Evolutionary conservation across 2,329 filamentous ascomycete species (phyloP), one percentile per base, ranked within the genome.

Genomic region (Penicillium paneum): DNA sequence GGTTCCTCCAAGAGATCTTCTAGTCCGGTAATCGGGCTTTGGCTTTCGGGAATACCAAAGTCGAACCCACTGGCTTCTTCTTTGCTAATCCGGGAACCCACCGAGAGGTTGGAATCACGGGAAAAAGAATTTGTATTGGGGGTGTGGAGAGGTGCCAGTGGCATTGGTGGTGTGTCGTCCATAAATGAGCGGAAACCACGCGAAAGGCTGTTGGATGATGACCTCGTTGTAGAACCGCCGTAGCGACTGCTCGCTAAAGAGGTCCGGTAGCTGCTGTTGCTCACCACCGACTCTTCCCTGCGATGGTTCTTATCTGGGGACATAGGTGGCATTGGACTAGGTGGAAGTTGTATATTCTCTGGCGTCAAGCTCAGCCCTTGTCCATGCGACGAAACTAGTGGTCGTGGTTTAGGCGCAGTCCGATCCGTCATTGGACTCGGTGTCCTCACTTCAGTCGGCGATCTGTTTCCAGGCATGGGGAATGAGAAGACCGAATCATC

Each of bases 401-500:
- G 63, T 31, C 57, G 54, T 29, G 66, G 64, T 32, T 60, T 61
- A 3, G 59, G 54, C 31, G 10, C 12, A 19, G 64, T 56, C 10
- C 61, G 57, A 17, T 61, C 55, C 2, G 54, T 39, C 58, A 67
- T 64, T 51, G 62, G 63, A 49, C 57, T 58, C 1, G 63, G 62
- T 19, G 60, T 59, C 17, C 61, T 51, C 7, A 62, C 55, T 35
- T 54, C 64, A 48, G 50, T 57, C 41, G 40, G 67, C 55, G 64
- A 65, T 60, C 52, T 66, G 57, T 61, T 63, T 12, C 72, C 76
- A 15, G 74, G 68, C 24, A 74, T 66, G 1, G 81, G 80, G 56
- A 84, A 84, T 0, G 76, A 79, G 56, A 83, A 83, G 0, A 81
- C 76, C 51, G 81, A 75, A 34, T 72, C 67, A 42, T 68, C 57